phyloP scores from a whole-genome alignment of 73 alveolate genomes.

The Breviolum minutum region DNA sequence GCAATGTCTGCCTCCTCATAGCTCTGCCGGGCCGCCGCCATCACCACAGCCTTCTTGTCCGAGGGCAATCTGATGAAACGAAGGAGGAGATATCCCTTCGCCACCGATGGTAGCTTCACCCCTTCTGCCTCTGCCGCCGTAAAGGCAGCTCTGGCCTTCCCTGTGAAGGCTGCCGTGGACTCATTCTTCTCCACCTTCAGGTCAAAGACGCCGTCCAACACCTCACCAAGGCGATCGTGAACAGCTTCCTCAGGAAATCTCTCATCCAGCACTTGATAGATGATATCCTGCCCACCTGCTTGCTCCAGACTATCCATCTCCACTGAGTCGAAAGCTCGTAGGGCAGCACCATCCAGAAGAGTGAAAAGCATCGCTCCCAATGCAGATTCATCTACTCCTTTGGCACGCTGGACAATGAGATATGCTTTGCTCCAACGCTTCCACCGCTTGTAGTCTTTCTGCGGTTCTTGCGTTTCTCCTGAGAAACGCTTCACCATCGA shows the following conservation, averaged over 20 bases:
- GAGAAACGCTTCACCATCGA: not conserved
- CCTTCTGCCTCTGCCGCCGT: not conserved
- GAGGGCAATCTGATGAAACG: not conserved
- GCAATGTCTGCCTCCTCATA: not conserved
- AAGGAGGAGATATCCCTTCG: not conserved
- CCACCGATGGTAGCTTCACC: not conserved
- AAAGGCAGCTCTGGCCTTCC: too few species aligned
- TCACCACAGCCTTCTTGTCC: not conserved
- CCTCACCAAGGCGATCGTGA: not conserved
- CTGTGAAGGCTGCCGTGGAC: not conserved
- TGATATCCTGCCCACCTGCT: not conserved
- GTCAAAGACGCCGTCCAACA: not conserved
- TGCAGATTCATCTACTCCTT: not conserved
- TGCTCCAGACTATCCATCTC: not conserved
- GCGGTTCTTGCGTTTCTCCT: not conserved
- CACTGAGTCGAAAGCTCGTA: not conserved
- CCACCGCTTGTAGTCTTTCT: not conserved
- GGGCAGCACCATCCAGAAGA: not conserved
- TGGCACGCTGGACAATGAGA: not conserved
- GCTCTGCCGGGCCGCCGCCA: not conserved
- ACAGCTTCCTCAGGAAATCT: not conserved
- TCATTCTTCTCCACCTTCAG: not conserved
- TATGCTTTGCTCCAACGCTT: not conserved
- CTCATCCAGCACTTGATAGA: not conserved
- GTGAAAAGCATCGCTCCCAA: not conserved